Percentiles rank a stretch among this genome's conserved stretches.
phyloP scores from a whole-genome alignment of 2,329 filamentous ascomycete species.

The Cercospora sp. region DNA sequence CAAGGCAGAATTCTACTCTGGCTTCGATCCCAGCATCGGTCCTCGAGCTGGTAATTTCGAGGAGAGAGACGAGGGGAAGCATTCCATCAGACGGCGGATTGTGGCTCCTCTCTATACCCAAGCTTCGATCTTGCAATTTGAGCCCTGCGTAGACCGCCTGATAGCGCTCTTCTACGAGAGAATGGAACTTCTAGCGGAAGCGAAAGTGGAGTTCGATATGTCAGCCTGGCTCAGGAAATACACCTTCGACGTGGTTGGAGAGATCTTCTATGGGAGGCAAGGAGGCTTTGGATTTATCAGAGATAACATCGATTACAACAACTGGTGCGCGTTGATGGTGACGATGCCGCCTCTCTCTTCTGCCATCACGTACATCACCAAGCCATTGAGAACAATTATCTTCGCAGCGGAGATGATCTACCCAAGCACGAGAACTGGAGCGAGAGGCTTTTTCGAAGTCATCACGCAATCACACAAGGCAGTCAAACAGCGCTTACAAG shows the following conservation, averaged over 20 bases:
- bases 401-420: slow-evolving; percentile 17
- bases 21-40: slow-evolving; percentile 10
- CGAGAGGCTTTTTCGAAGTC: slow-evolving; percentile 9
- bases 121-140: slow-evolving; percentile 10
- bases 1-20: slow-evolving; percentile 24
- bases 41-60: slow-evolving; percentile 13
- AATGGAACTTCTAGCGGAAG: slow-evolving; percentile 5
- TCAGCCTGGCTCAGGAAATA: slow-evolving; percentile 17
- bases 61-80: slow-evolving; percentile 10
- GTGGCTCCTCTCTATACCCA: slow-evolving; percentile 17
- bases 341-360: slow-evolving; percentile 14
- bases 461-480: slow-evolving; percentile 11
- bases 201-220: slow-evolving; percentile 8
- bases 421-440: slow-evolving; percentile 4
- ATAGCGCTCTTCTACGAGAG: slow-evolving; percentile 12
- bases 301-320: slow-evolving; percentile 20
- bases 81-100: slow-evolving; percentile 5
- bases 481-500: slow-evolving; percentile 8
- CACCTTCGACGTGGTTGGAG: slow-evolving; percentile 18
- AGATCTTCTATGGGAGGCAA: slow-evolving; percentile 18
- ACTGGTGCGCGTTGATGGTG: slow-evolving; percentile 14
- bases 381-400: slow-evolving; percentile 2
- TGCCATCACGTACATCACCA: slow-evolving; percentile 15
- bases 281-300: slow-evolving; percentile 16
- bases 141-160: slow-evolving; percentile 16